Conservation (phyloP, 306 rosid genomes). For the Corylus avellana region DNA sequence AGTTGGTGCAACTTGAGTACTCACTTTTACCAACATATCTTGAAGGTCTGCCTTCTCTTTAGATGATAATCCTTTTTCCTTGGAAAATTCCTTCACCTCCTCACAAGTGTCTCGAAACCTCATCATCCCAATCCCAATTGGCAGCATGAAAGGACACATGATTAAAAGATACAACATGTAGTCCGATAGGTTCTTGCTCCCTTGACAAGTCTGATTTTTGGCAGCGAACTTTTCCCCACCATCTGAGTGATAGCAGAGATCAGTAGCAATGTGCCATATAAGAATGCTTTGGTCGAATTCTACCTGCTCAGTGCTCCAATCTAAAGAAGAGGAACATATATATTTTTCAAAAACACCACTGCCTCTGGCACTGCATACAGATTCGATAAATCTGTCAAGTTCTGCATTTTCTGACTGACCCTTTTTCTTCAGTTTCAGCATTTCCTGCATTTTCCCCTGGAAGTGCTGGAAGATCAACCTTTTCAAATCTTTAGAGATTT, state of each 20-base stretch:
- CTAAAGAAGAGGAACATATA: not conserved
- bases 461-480: conserved; percentile 12
- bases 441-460: not conserved
- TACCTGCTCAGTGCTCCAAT: not conserved
- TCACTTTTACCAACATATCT: not conserved
- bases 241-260: not conserved
- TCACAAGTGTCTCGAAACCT: conserved; percentile 9
- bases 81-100: not conserved
- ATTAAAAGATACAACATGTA: conserved; percentile 8
- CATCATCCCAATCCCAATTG: conserved; percentile 4
- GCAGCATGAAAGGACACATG: conserved; percentile 10
- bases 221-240: not conserved
- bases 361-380: not conserved
- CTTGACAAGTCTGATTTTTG: not conserved
- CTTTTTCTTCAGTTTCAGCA: too few species aligned
- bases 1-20: not conserved
- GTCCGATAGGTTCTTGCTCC: not conserved
- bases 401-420: not conserved
- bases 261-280: conserved; percentile 1
- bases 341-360: not conserved
- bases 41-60: not conserved
- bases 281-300: not conserved
- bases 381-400: not conserved
- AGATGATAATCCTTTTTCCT: not conserved
- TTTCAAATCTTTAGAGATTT: not conserved